phyloP scores from a whole-genome alignment of 176 grass and related monocot species.

The Cenchrus americanus region DNA sequence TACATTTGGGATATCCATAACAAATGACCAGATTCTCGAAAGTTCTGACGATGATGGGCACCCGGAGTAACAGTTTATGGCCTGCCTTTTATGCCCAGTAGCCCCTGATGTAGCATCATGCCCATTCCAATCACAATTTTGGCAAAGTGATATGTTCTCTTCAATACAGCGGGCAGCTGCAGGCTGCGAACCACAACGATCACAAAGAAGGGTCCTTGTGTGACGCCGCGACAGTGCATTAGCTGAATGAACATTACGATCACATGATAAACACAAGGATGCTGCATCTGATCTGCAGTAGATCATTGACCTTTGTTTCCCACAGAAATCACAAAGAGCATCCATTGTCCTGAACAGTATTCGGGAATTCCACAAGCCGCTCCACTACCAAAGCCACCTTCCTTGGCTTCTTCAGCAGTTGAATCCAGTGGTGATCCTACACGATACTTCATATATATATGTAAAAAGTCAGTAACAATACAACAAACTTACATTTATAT shows the following conservation, averaged over 20 bases:
- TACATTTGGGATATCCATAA: slow-evolving; percentile 59
- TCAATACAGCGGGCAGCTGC: slow-evolving; percentile 68
- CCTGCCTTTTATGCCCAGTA: slow-evolving; percentile 78
- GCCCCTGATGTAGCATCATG: slow-evolving; percentile 57
- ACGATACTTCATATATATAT: slow-evolving; percentile 1
- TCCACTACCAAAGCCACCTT: slow-evolving; percentile 31
- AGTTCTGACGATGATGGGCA: slow-evolving; percentile 83
- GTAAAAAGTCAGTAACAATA: slow-evolving; percentile 5
- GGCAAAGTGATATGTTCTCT: slow-evolving; percentile 75
- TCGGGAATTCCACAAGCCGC: not conserved
- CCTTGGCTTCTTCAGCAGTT: slow-evolving; percentile 3
- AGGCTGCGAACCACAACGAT: slow-evolving; percentile 71
- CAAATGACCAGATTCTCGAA: slow-evolving; percentile 85
- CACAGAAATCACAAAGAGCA: slow-evolving; percentile 81
- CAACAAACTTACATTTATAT: slow-evolving; percentile 9
- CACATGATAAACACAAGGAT: slow-evolving; percentile 85
- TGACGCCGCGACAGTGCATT: slow-evolving; percentile 83
- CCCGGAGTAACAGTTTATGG: slow-evolving; percentile 83
- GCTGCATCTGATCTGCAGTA: slow-evolving; percentile 92
- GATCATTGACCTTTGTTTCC: slow-evolving; percentile 74
- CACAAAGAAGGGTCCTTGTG: slow-evolving; percentile 85
- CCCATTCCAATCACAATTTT: slow-evolving; percentile 80
- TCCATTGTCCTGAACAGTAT: slow-evolving; percentile 61
- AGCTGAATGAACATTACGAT: slow-evolving; percentile 86
- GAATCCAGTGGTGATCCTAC: slow-evolving; percentile 39